Evolutionary conservation across 495 filamentous ascomycete species (phyloP).

Genomic region (Sporormia fimetaria): DNA sequence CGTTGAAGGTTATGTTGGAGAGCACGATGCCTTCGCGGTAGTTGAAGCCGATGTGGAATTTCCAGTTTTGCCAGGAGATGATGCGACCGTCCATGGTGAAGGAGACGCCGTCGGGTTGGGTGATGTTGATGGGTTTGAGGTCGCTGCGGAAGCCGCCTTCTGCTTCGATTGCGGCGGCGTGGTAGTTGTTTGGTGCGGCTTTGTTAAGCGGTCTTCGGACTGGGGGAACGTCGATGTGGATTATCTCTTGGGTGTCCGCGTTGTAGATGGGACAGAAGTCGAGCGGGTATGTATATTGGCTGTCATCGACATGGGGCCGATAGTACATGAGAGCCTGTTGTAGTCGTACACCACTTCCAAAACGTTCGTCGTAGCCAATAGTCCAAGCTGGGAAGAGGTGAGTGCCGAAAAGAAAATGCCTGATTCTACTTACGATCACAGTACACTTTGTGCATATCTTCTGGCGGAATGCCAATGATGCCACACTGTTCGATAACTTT

Average conservation of each 20-base stretch:
- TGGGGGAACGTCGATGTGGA: slow-evolving; percentile 80
- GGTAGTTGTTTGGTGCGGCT: slow-evolving; percentile 67
- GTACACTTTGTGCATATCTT: slow-evolving; percentile 88
- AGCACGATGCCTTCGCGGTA: slow-evolving; percentile 89
- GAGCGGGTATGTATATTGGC: slow-evolving; percentile 81
- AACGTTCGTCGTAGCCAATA: slow-evolving; percentile 88
- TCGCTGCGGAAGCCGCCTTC: slow-evolving; percentile 68
- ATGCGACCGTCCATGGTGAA: slow-evolving; percentile 69
- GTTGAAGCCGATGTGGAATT: slow-evolving; percentile 88
- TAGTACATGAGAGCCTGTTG: slow-evolving; percentile 97
- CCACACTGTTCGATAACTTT: slow-evolving; percentile 89
- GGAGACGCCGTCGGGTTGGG: slow-evolving; percentile 86
- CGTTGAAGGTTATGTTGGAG: slow-evolving; percentile 84
- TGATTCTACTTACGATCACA: slow-evolving; percentile 59
- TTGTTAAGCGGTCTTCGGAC: slow-evolving; percentile 69
- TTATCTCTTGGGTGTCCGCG: slow-evolving; percentile 67
- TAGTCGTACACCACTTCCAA: slow-evolving; percentile 65
- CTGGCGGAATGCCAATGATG: slow-evolving; percentile 70
- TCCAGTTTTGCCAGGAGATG: slow-evolving; percentile 95
- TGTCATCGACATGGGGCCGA: slow-evolving; percentile 72
- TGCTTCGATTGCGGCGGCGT: slow-evolving; percentile 58
- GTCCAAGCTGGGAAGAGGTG: slow-evolving; percentile 60
- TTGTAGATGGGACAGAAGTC: slow-evolving; percentile 95
- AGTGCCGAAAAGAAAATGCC: not conserved
- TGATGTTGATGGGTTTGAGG: slow-evolving; percentile 88